phyloP scores from a whole-genome alignment of 352 stramenopile species.

The Phytophthora constricta region DNA sequence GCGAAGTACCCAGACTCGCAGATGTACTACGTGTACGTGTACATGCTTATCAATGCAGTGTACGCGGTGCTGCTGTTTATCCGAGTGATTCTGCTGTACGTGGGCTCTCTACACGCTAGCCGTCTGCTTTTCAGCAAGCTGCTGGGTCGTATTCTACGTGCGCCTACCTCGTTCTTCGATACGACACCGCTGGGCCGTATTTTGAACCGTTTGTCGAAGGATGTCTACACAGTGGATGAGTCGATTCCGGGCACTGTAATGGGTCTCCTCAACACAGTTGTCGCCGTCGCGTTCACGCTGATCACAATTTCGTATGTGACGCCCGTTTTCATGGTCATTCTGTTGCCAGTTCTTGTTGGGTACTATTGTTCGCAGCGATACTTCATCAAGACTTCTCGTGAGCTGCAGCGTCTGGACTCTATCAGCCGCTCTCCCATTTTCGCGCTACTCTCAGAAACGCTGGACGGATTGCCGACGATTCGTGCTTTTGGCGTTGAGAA shows the following conservation, averaged over 20 bases:
- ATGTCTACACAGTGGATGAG: slow-evolving; percentile 72
- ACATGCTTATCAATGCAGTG: slow-evolving; percentile 72
- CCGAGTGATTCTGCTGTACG: slow-evolving; percentile 64
- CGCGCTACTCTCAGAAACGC: slow-evolving; percentile 93
- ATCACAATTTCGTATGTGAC: slow-evolving; percentile 63
- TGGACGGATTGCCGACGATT: slow-evolving; percentile 95
- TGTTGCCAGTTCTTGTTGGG: slow-evolving; percentile 60
- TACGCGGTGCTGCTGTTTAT: slow-evolving; percentile 71
- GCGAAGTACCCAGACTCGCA: slow-evolving; percentile 57
- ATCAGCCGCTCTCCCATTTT: slow-evolving; percentile 94
- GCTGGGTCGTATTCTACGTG: slow-evolving; percentile 61
- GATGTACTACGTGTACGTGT: slow-evolving; percentile 87
- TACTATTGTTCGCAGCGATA: slow-evolving; percentile 87
- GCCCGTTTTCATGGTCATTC: slow-evolving; percentile 58
- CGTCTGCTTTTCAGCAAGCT: slow-evolving; percentile 69
- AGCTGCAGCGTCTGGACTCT: slow-evolving; percentile 96
- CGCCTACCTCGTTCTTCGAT: slow-evolving; percentile 76
- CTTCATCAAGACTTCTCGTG: slow-evolving; percentile 89
- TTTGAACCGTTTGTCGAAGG: slow-evolving; percentile 70
- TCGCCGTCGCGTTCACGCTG: slow-evolving; percentile 55
- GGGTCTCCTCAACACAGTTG: slow-evolving; percentile 56
- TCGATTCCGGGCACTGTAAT: slow-evolving; percentile 55
- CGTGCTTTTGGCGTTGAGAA: slow-evolving; percentile 67
- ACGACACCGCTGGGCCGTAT: slow-evolving; percentile 70
- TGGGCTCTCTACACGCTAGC: slow-evolving; percentile 66